Evolutionary conservation across 2,329 filamentous ascomycete genomes (phyloP), one percentile per base, ranked within the genome.

Genomic region (Trichoderma sp.): DNA sequence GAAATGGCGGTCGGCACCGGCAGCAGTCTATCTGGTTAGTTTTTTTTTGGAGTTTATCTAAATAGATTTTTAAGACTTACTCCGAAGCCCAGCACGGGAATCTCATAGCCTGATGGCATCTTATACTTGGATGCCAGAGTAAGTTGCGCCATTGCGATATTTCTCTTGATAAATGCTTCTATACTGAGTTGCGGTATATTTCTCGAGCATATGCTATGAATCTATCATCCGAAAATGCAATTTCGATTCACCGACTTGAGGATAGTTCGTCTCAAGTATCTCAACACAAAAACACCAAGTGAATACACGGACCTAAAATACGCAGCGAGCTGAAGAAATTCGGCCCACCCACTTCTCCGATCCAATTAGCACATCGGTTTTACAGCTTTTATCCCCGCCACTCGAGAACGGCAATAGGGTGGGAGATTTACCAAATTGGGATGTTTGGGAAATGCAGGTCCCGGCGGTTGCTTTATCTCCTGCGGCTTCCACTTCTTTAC

Each of bases 21-120:
- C 63, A 5, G 61, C 63, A 10, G 63, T 65, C 63, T 65, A 19
- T 56, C 17, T 13, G 8, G 22, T 56, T 13, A 53, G 17, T 15
- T 29, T 22, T 17, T 6, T 0, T n/a, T 7, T n/a, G n/a, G n/a
- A n/a, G 5, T 57, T 25, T 1, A 6, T 22, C 1, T 6, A 12
- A 19, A 32, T n/a, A 25, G n/a, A 17, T 35, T 35, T 27, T 48
- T 27, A 29, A 3, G 29, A 65, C 63, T 25, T 48, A 57, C 63
- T 29, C 63, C 63, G 17, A 65, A 65, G 5, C 63, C 63, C 15
- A 65, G 9, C 2, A 58, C 52, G 53, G 63, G 63, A 35, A 50
- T 65, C 29, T 57, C 53, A 17, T 65, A 58, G 9, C 63, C 63
- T 10, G 63, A 65, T 5, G 34, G 27, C 35, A 65, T 42, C n/a